Evolutionary conservation across 495 filamentous ascomycete species (phyloP).

Genomic region (Aspergillus baeticus): DNA sequence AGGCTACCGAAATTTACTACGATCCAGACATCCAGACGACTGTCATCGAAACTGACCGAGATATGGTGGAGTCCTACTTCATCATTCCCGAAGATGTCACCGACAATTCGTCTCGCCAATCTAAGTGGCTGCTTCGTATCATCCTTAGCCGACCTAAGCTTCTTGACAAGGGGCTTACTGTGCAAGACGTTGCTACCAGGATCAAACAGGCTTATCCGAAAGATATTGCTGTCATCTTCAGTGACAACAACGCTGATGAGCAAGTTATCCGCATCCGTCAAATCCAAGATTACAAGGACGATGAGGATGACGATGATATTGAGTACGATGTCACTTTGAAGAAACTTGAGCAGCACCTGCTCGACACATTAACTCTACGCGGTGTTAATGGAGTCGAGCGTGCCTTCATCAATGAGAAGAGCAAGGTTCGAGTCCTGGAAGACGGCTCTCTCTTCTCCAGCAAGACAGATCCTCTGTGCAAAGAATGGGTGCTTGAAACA

Average conservation of each 20-base stretch:
- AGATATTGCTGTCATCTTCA: conserved; percentile 91
- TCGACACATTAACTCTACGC: conserved; percentile 85
- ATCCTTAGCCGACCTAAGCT: conserved; percentile 90
- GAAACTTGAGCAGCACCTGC: conserved; percentile 82
- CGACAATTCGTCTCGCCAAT: conserved; percentile 73
- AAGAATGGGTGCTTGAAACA: conserved; percentile 95
- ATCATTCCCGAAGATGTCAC: conserved; percentile 82
- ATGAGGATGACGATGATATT: conserved; percentile 73
- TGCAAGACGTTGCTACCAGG: conserved; percentile 86
- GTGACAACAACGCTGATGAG: conserved; percentile 95
- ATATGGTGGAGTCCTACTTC: conserved; percentile 97
- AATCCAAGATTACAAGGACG: conserved; percentile 67
- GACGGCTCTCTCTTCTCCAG: conserved; percentile 68
- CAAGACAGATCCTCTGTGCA: conserved; percentile 70
- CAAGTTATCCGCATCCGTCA: conserved; percentile 93
- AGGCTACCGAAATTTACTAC: conserved; percentile 93
- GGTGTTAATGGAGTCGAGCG: conserved; percentile 84
- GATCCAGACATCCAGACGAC: conserved; percentile 88
- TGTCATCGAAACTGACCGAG: conserved; percentile 78
- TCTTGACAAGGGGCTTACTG: conserved; percentile 88
- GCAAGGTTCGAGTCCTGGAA: conserved; percentile 56
- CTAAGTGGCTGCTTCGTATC: conserved; percentile 92
- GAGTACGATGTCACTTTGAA: conserved; percentile 91
- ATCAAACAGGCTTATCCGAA: conserved; percentile 86
- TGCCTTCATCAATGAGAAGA: conserved; percentile 87